Evolutionary conservation across 305 asterid species (phyloP).

Genomic region (Lippia alba): DNA sequence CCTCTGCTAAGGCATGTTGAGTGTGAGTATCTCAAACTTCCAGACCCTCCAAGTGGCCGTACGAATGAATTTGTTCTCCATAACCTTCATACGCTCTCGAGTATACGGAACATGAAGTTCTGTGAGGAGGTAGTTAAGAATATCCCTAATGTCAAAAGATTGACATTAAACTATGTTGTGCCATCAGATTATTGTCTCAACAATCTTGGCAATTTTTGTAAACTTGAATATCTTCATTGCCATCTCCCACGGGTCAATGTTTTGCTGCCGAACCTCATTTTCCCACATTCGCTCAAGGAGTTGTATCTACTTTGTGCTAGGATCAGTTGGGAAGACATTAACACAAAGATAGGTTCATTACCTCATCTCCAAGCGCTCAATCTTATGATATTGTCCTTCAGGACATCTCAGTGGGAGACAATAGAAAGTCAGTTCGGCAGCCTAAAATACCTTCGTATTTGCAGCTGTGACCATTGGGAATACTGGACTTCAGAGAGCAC

Average conservation of each 20-base stretch:
- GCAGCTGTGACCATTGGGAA: neutral
- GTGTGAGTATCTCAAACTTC: neutral
- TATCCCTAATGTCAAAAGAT: constrained; percentile 26
- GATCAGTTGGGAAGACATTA: constrained; percentile 11
- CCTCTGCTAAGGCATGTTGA: constrained; percentile 26
- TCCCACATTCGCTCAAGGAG: constrained; percentile 33
- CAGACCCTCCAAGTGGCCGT: neutral
- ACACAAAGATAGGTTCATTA: constrained; percentile 12
- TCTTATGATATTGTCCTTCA: neutral
- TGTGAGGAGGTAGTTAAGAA: constrained; percentile 27
- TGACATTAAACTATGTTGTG: neutral
- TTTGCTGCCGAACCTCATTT: neutral
- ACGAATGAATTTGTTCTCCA: neutral
- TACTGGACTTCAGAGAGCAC: constrained; percentile 17
- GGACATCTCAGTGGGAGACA: constrained; percentile 15
- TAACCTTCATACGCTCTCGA: neutral
- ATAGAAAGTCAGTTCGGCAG: constrained; percentile 17
- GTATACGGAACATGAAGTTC: neutral
- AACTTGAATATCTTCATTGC: constrained; percentile 18
- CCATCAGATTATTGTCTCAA: constrained; percentile 6
- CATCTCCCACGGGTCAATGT: accelerated
- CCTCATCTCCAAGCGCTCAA: constrained; percentile 28
- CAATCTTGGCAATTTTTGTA: constrained; percentile 4
- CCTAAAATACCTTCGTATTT: constrained; percentile 20
- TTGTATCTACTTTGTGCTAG: neutral